Evolutionary conservation across 129 eudicot species (phyloP).

Genomic region (Scalesia atractyloides): DNA sequence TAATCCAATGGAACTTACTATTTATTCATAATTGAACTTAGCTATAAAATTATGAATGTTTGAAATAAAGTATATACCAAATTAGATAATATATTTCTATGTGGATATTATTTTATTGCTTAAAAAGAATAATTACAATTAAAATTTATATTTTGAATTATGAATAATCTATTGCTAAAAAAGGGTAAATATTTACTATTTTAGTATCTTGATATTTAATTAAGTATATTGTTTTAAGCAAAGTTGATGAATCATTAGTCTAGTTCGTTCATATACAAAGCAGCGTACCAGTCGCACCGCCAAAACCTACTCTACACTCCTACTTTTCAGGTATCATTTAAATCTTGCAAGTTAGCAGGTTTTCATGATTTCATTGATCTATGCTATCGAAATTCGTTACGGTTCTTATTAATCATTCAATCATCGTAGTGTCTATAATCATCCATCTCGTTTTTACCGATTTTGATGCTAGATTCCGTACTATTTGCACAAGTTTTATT

Average conservation of each 20-base stretch:
- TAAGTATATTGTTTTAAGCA: not conserved
- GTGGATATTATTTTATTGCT: too few species aligned
- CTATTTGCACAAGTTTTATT: not conserved
- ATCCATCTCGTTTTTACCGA: not conserved
- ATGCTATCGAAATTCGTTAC: not conserved
- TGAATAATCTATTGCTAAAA: too few species aligned
- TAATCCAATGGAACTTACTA: too few species aligned
- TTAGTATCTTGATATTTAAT: too few species aligned
- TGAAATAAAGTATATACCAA: too few species aligned
- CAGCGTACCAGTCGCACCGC: constrained; percentile 3
- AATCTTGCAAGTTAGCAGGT: not conserved
- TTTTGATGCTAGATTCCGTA: not conserved
- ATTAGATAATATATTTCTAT: too few species aligned
- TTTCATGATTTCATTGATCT: not conserved
- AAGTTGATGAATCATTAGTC: not conserved
- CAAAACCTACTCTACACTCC: not conserved
- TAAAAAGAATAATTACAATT: too few species aligned
- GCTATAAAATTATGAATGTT: too few species aligned
- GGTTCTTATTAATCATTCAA: not conserved
- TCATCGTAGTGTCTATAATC: not conserved
- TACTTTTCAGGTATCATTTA: constrained; percentile 14
- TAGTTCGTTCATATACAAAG: constrained; percentile 18
- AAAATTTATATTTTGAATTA: too few species aligned
- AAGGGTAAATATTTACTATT: too few species aligned
- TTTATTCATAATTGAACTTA: too few species aligned